A percentile compares a stretch with the other conserved stretches of the same genome.
These are phyloP conservation scores for Chytriomyces sp. DNA, from an alignment of 192 early-diverging fungal species.

Conservation along the genomic window DNA sequence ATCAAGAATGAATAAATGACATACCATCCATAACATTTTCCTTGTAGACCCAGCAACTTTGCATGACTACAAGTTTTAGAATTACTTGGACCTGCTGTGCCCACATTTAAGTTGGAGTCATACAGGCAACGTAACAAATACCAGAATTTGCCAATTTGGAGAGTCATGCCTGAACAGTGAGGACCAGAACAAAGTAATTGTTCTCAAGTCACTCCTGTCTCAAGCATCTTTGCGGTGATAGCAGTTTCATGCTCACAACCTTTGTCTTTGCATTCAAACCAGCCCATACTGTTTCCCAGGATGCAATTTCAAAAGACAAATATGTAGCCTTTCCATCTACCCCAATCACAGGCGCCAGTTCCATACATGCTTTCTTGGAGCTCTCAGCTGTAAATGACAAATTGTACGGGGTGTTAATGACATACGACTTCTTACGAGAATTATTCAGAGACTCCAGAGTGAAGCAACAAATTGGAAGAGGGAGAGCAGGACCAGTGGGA, in stretches of 20 bases:
- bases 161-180: too few relatives aligned
- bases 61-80: neutral
- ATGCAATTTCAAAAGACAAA: conserved; percentile 1
- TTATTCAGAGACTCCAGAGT: neutral
- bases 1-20: too few relatives aligned
- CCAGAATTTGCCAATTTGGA: neutral
- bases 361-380: neutral
- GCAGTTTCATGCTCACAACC: neutral
- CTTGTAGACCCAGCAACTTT: neutral
- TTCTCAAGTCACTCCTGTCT: neutral
- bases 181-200: too few relatives aligned
- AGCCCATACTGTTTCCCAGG: neutral
- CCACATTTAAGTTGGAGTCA: neutral
- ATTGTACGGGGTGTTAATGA: neutral
- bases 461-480: neutral
- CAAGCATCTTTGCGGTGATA: neutral
- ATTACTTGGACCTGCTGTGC: neutral
- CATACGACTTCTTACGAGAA: neutral
- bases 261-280: neutral
- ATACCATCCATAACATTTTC: neutral
- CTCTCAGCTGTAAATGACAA: neutral
- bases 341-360: neutral
- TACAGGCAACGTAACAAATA: neutral
- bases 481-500: neutral
- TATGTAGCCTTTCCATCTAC: neutral